Base-by-base conservation (phyloP, 83 land plant species). In the Thuja plicata region DNA sequence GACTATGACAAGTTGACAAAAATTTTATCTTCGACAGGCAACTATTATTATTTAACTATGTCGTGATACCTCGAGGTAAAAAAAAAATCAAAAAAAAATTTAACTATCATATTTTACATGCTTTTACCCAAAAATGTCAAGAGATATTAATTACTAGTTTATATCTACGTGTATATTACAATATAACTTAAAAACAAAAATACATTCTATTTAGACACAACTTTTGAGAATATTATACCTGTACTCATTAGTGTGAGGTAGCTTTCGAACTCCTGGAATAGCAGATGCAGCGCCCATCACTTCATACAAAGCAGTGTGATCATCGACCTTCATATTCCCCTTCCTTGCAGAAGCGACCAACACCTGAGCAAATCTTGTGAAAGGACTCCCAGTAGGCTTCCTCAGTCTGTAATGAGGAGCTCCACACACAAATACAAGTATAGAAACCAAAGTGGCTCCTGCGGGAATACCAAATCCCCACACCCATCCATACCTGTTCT, bases 381-480 rank as follows among this genome's bases (percentile, higher is more conserved):
- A 88, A 32, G 94, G 89, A 52, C 94, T 95, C 17, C 96, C 95
- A 17, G 55, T 84, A 24, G 94, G 93, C 46, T 84, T 73, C 88
- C 91, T 89, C 79, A 83, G 87, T 21, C 95, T 90, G 83, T 95
- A 95, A n/a, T 84, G 45, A 17, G 86, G 87, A n/a, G 86, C 0
- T 0, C 95, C 95, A 27, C 55, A 40, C 34, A 83, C 89, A 38
- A 95, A 66, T 2, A 87, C 82, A 15, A 92, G 10, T 34, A 93
- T 62, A 2, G 93, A 93, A 7, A 81, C 48, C 10, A 90, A 5
- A 89, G 91, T 90, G 11, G 83, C 85, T 24, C 35, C 92, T 12
- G 94, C 87, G 7, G 94, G 96, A 41, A 95, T 73, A 30, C 90
- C 94, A 87, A 93, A 93, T 13, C 95, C 96, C 95, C 91, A 92